Percentiles rank a stretch among this genome's conserved stretches.
Evolutionary conservation across 164 flowering plant species (phyloP).

Genomic region (Stephania yunnanensis): DNA sequence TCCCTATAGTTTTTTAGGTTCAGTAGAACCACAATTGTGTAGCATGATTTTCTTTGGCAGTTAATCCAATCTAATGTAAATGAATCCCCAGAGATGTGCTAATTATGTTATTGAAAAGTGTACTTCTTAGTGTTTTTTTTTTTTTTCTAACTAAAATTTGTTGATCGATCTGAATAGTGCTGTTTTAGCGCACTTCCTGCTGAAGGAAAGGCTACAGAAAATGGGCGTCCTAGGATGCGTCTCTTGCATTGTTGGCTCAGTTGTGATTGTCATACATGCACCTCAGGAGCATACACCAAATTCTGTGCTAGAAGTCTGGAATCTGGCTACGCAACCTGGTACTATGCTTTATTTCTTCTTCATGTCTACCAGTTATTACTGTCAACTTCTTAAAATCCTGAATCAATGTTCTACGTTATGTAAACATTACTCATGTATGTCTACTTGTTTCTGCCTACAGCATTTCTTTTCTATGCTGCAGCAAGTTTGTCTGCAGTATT

Average conservation of each 20-base stretch:
- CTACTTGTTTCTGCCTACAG: constrained; percentile 36
- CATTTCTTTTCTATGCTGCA: constrained; percentile 62
- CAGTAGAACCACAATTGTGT: not conserved
- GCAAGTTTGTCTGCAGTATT: constrained; percentile 52
- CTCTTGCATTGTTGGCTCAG: constrained; percentile 88
- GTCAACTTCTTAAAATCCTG: not conserved
- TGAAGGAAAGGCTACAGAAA: constrained; percentile 70
- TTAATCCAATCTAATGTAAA: not conserved
- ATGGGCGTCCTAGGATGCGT: constrained; percentile 81
- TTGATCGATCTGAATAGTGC: constrained; percentile 49
- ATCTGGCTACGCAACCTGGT: constrained; percentile 86
- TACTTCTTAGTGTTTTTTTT: not conserved
- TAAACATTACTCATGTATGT: not conserved
- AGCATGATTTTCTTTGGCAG: not conserved
- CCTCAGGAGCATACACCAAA: constrained; percentile 74
- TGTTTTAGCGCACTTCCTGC: constrained; percentile 76
- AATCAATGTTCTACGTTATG: not conserved
- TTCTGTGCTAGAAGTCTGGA: constrained; percentile 84
- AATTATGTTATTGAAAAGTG: not conserved
- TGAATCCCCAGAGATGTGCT: not conserved
- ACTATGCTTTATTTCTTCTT: not conserved
- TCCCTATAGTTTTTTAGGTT: not conserved
- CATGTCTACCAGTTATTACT: not conserved
- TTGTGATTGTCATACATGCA: constrained; percentile 89
- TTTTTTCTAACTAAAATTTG: constrained; percentile 13